A percentile compares a stretch with the other conserved stretches of the same genome.
Conservation (phyloP, 257 asterid species). For the Penstemon davidsonii region DNA sequence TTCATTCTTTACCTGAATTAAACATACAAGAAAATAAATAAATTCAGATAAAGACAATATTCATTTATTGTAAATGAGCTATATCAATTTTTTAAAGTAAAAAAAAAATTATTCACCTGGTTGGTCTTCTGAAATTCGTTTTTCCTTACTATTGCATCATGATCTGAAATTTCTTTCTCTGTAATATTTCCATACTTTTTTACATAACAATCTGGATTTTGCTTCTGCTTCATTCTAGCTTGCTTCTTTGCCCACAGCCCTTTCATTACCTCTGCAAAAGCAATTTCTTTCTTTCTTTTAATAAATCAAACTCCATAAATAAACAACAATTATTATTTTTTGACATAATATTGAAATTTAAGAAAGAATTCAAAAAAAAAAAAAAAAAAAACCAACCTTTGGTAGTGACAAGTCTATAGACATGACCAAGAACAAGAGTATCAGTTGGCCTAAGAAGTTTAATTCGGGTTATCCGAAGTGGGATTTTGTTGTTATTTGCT, state of each 20-base stretch:
- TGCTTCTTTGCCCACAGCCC: conserved; percentile 77
- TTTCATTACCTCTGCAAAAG: conserved; percentile 62
- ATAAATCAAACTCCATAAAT: neutral
- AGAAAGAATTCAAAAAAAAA: neutral
- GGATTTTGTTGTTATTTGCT: conserved; percentile 25
- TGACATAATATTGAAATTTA: too few relatives aligned
- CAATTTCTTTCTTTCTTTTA: too few relatives aligned
- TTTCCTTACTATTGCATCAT: conserved; percentile 45
- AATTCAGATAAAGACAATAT: neutral
- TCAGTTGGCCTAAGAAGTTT: conserved; percentile 83
- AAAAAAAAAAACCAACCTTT: conserved; percentile 50
- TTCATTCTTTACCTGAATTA: conserved; percentile 62
- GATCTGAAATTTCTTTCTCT: conserved; percentile 41
- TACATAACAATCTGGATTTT: conserved; percentile 29
- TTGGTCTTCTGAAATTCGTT: conserved; percentile 43
- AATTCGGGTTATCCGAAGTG: conserved; percentile 66
- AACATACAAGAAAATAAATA: neutral
- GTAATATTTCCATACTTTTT: conserved; percentile 37
- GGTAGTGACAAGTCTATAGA: conserved; percentile 72
- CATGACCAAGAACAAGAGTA: conserved; percentile 78
- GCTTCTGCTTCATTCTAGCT: conserved; percentile 27
- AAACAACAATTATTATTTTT: neutral
- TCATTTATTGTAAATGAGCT: conserved; percentile 4
- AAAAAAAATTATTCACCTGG: conserved; percentile 34
- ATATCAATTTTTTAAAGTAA: neutral